Conservation (phyloP, 768 basidiomycete genomes). For the Scleroderma bovista region DNA sequence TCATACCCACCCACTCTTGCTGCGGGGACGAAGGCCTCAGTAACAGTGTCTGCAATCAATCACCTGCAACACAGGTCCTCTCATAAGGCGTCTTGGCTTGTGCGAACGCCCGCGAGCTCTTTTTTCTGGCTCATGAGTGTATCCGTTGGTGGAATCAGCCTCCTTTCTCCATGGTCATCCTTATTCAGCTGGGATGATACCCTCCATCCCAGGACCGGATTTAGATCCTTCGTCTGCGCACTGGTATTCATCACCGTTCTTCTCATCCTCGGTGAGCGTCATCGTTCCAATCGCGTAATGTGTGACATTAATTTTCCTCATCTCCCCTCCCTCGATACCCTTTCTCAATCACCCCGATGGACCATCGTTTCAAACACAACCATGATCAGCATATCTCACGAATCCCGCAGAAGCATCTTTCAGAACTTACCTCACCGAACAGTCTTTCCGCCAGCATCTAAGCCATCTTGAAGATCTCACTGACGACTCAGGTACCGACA, state of each 20-base stretch:
- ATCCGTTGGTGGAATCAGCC: conserved; percentile 56
- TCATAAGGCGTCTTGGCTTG: conserved; percentile 29
- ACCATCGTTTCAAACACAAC: conserved; percentile 1
- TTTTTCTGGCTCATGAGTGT: conserved; percentile 59
- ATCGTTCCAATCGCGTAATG: conserved; percentile 2
- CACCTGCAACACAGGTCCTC: conserved; percentile 20
- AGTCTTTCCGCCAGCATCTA: conserved; percentile 92
- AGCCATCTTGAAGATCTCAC: conserved; percentile 70
- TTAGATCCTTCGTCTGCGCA: conserved; percentile 66
- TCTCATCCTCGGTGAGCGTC: conserved; percentile 63
- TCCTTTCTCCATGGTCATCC: conserved; percentile 54
- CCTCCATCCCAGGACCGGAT: conserved; percentile 53
- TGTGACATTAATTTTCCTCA: background rate
- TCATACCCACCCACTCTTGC: background rate
- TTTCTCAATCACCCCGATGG: background rate
- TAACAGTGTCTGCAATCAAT: conserved; percentile 39
- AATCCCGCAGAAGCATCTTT: conserved; percentile 95
- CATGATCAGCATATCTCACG: conserved; percentile 83
- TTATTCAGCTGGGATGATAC: conserved; percentile 45
- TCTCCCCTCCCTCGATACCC: conserved; percentile 6
- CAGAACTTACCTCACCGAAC: conserved; percentile 92
- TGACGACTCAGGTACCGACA: conserved; percentile 43
- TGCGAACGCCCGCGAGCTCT: conserved; percentile 38
- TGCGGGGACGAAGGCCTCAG: conserved; percentile 11
- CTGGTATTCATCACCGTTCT: conserved; percentile 64